These are phyloP conservation scores for Podila clonocystis DNA, from an alignment of 192 early-diverging fungal species.

Conservation along the genomic window DNA sequence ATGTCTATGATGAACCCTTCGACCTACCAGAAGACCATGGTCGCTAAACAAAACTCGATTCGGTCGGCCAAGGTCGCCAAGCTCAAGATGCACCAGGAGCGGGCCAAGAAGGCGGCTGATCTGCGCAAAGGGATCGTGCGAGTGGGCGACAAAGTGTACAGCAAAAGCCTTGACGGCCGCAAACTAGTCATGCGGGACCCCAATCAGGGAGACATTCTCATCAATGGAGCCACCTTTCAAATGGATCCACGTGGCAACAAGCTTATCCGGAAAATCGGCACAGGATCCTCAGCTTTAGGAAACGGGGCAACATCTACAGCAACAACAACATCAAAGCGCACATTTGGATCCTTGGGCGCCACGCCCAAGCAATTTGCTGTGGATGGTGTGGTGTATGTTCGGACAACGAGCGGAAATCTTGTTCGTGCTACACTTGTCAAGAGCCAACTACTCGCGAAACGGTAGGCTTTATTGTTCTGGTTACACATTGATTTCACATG, in stretches of 20 bases:
- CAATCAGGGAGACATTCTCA: conserved; percentile 29
- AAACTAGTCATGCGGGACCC: conserved; percentile 29
- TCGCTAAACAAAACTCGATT: conserved; percentile 43
- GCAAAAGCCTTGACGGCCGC: conserved; percentile 29
- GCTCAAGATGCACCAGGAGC: conserved; percentile 14
- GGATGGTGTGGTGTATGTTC: conserved; percentile 48
- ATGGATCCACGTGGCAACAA: conserved; percentile 51
- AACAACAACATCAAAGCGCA: neutral
- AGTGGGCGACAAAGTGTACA: conserved; percentile 29
- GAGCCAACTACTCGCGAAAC: conserved; percentile 28
- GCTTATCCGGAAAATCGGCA: conserved; percentile 25
- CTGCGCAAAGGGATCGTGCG: conserved; percentile 36
- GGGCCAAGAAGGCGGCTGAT: conserved; percentile 20
- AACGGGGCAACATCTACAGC: neutral
- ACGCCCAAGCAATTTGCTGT: conserved; percentile 49
- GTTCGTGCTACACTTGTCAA: conserved; percentile 45
- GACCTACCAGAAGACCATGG: conserved; percentile 50
- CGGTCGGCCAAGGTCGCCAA: conserved; percentile 26
- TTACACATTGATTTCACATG: neutral
- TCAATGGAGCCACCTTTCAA: conserved; percentile 45
- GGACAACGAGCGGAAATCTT: conserved; percentile 49
- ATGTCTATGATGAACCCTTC: conserved; percentile 42
- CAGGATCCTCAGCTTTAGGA: neutral
- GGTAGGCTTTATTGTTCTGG: conserved; percentile 7
- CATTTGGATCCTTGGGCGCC: neutral